These are phyloP conservation scores for Fragilaria crotonensis DNA, from an alignment of 108 stramenopile species.

Conservation along the genomic window DNA sequence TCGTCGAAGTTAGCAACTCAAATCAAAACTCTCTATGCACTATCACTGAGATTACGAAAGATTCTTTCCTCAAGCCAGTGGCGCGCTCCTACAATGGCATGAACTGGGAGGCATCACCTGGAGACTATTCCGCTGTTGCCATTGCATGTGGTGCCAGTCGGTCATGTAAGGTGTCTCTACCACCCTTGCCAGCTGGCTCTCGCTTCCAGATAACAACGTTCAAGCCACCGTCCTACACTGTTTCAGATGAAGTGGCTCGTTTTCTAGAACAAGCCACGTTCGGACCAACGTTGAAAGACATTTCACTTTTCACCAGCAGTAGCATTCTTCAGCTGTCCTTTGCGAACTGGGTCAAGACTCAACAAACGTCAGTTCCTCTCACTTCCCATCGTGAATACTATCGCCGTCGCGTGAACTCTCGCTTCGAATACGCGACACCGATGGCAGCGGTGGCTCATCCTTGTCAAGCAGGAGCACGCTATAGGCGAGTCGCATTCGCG, in stretches of 20 bases:
- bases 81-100: slow-evolving; percentile 21
- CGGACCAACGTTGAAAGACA: slow-evolving; percentile 15
- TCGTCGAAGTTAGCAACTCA: no score
- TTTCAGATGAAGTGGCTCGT: slow-evolving; percentile 17
- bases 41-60: no score
- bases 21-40: no score
- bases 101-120: slow-evolving; percentile 21
- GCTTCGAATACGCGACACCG: not conserved
- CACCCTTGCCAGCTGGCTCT: not conserved
- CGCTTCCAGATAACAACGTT: no score
- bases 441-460: slow-evolving; percentile 11
- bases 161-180: not conserved
- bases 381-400: not conserved
- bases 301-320: slow-evolving; percentile 1
- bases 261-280: slow-evolving; percentile 29
- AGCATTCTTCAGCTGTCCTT: not conserved
- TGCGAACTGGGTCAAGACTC: not conserved
- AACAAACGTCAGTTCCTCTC: not conserved
- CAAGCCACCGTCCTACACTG: not conserved
- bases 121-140: slow-evolving; percentile 3
- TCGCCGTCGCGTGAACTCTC: not conserved
- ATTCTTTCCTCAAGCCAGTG: slow-evolving; percentile 4
- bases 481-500: slow-evolving; percentile 16
- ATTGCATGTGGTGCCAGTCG: not conserved
- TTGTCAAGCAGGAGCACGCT: slow-evolving; percentile 27